phyloP scores from a whole-genome alignment of 306 rosid species.

The apple (Malus domestica) region DNA sequence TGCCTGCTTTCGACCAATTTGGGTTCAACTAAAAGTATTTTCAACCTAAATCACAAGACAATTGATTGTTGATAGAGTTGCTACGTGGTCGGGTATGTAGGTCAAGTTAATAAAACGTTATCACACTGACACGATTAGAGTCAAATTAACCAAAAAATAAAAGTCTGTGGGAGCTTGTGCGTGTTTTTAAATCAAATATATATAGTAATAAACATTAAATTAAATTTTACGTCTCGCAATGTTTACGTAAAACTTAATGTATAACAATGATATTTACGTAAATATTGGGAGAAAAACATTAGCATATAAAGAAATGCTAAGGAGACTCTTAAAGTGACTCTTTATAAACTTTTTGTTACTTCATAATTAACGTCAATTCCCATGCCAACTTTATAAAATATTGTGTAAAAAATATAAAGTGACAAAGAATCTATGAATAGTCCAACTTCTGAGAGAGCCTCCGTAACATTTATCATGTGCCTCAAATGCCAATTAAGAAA shows the following conservation, averaged over 20 bases:
- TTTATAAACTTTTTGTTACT: fast-evolving
- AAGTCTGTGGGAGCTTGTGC: too few relatives aligned
- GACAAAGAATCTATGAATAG: too few relatives aligned
- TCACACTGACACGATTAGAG: too few relatives aligned
- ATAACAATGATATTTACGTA: neutral
- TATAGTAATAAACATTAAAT: neutral
- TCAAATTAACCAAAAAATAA: too few relatives aligned
- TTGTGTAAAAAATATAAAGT: too few relatives aligned
- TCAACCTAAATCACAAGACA: neutral
- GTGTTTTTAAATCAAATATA: neutral
- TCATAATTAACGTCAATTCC: too few relatives aligned
- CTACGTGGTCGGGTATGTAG: neutral
- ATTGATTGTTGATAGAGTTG: neutral
- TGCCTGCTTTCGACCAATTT: neutral
- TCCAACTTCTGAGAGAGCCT: too few relatives aligned
- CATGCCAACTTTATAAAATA: too few relatives aligned
- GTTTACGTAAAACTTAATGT: neutral
- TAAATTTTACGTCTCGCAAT: neutral
- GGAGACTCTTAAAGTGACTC: too few relatives aligned
- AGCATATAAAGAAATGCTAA: too few relatives aligned
- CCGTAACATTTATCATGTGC: too few relatives aligned
- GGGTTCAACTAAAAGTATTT: neutral
- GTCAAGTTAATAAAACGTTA: neutral
- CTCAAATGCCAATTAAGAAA: neutral
- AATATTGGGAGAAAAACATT: neutral